Evolutionary conservation across 345 rosid genomes (phyloP).

Genomic region (Eucalyptus sideroxylon): DNA sequence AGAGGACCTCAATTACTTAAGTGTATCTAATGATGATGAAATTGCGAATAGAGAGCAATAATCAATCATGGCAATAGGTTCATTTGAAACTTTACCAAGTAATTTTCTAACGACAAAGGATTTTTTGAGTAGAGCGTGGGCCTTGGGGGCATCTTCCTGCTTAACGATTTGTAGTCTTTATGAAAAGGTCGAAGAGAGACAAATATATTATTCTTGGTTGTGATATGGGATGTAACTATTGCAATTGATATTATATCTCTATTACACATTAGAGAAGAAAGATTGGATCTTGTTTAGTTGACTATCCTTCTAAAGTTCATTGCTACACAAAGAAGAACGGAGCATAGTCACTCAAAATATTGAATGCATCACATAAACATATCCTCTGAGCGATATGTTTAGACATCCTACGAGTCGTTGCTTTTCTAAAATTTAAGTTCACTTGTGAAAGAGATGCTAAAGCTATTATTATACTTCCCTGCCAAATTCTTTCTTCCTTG

Average conservation of each 20-base stretch:
- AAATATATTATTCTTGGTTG: no score
- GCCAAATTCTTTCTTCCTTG: not conserved
- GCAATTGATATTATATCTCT: no score
- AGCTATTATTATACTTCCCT: rapidly evolving
- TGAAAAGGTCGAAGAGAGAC: not conserved
- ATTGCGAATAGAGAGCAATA: no score
- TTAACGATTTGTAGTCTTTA: no score
- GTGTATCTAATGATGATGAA: no score
- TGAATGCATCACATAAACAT: not conserved
- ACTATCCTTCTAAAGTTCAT: not conserved
- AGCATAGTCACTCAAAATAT: not conserved
- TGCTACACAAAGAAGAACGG: no score
- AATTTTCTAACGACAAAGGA: no score
- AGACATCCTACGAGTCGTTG: not conserved
- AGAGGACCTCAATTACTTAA: no score
- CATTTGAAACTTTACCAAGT: no score
- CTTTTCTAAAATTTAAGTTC: not conserved
- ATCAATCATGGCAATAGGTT: no score
- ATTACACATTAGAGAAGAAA: not conserved
- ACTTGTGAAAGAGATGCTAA: not conserved
- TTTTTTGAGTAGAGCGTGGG: no score
- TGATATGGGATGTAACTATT: rapidly evolving
- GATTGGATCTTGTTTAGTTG: not conserved
- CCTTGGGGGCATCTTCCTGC: no score
- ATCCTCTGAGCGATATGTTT: not conserved